Base-by-base conservation (phyloP, 805 yeast species). In the Wickerhamiella qilinensis region DNA sequence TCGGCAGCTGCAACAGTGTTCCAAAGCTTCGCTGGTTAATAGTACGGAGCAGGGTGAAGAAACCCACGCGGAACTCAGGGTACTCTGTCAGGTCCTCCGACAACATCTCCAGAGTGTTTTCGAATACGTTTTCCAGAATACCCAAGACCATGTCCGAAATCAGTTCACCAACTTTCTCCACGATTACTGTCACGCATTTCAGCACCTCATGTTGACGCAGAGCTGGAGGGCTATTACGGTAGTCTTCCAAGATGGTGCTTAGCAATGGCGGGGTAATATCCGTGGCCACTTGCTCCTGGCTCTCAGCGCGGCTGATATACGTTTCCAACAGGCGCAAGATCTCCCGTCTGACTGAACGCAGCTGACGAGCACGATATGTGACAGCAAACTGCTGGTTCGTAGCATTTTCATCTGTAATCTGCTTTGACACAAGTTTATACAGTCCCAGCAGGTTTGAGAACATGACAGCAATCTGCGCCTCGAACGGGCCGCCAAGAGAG, bases 141-240 rank as follows among this genome's bases (percentile, higher is more conserved):
- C 75, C 61, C 21, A 88, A 83, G 38, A 91, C 88, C 45, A 91
- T 93, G 44, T 81, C 88, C 21, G 31, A 25, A 42, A 88, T 83
- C 67, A 77, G 62, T 45, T 71, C 79, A 11, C 96, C 96, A 42
- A 85, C 93, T 54, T 84, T 79, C 21, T 74, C 66, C 20, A 91
- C 93, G 40, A 91, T 71, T 1, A 94, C 83, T 7, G 94, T 75
- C 74, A 91, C 77, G 69, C 97, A 86, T 60, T 81, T 83, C 58
- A 91, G 69, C 4, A 91, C 98, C 62, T 91, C 98, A 6, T 95
- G 94, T 62, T 91, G 98, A 56, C 97, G 77, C 8, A 96, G 95
- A 63, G 85, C 94, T 3, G 97, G 93, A 25, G 85, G 94, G 53
- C 82, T 82, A 15, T 74, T 64, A 52, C 73, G 74, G 62, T 91